Evolutionary conservation across 2,329 filamentous ascomycete genomes (phyloP).

Genomic region (Ceratocystis ficicola): DNA sequence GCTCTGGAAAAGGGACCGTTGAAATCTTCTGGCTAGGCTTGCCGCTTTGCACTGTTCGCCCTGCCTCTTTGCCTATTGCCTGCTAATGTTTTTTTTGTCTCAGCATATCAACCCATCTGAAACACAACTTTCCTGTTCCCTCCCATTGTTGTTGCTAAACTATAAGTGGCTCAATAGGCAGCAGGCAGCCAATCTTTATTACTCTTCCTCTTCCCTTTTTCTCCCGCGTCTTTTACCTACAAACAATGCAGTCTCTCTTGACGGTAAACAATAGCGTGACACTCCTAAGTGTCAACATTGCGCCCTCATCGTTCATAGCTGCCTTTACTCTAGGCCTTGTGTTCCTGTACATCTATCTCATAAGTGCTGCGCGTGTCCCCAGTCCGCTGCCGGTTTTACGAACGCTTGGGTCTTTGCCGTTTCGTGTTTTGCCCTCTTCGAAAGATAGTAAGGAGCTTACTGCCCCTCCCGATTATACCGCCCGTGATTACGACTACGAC

Average conservation of each 20-base stretch:
- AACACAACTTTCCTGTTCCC: not conserved
- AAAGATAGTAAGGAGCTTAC: constrained; percentile 3
- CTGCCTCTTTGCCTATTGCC: too few species aligned
- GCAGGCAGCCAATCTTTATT: constrained; percentile 5
- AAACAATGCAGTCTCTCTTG: constrained; percentile 46
- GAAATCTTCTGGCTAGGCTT: too few species aligned
- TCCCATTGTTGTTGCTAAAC: not conserved
- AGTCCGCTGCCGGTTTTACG: constrained; percentile 20
- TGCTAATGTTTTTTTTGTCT: too few species aligned
- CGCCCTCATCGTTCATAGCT: constrained; percentile 46
- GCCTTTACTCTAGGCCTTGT: constrained; percentile 39
- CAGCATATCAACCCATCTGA: too few species aligned
- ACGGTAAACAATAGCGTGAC: constrained; percentile 51
- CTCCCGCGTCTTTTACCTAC: not conserved
- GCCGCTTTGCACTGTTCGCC: too few species aligned
- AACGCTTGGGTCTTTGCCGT: constrained; percentile 17
- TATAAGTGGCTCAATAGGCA: not conserved
- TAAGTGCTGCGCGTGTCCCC: constrained; percentile 18
- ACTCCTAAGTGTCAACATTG: constrained; percentile 46
- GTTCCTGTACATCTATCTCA: constrained; percentile 40
- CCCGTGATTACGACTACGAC: constrained; percentile 15
- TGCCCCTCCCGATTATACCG: constrained; percentile 6
- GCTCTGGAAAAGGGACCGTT: not conserved
- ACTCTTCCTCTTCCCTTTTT: not conserved
- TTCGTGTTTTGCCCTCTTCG: constrained; percentile 9